These are phyloP conservation scores for Psidium friedrichsthalianum DNA, from an alignment of 345 rosid species.

Conservation along the genomic window DNA sequence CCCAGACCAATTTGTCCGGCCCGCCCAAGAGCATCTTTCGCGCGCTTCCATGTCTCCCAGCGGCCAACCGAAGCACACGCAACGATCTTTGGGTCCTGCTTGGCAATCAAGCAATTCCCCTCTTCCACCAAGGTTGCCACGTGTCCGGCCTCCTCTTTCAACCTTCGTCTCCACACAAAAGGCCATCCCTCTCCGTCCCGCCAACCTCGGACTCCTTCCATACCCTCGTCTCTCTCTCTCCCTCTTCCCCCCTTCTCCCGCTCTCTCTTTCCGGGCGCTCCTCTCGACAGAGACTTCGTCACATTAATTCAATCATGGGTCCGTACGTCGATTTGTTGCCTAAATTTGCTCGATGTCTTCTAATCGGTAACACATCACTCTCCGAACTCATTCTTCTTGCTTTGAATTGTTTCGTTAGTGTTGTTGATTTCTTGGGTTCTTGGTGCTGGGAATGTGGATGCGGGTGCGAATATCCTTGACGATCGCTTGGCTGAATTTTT, in stretches of 20 bases:
- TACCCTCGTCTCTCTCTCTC: not conserved
- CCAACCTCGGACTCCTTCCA: conserved; percentile 46
- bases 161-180: not conserved
- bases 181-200: conserved; percentile 20
- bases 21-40: not conserved
- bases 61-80: not conserved
- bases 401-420: not conserved
- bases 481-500: not conserved
- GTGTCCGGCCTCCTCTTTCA: not conserved
- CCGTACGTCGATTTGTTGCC: not conserved
- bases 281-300: not conserved
- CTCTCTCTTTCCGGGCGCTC: not conserved
- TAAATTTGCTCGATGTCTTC: not conserved
- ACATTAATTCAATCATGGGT: not conserved
- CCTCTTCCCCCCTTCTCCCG: not conserved
- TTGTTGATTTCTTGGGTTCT: not conserved
- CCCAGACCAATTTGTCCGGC: not conserved
- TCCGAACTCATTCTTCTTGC: not conserved
- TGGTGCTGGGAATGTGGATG: not conserved
- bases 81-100: not conserved
- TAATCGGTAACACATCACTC: not conserved
- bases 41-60: not conserved
- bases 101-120: not conserved
- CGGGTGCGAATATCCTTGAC: not conserved
- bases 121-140: not conserved